Base-by-base conservation (phyloP, 1,139 yeast species). In the Hyphopichia fennica region DNA sequence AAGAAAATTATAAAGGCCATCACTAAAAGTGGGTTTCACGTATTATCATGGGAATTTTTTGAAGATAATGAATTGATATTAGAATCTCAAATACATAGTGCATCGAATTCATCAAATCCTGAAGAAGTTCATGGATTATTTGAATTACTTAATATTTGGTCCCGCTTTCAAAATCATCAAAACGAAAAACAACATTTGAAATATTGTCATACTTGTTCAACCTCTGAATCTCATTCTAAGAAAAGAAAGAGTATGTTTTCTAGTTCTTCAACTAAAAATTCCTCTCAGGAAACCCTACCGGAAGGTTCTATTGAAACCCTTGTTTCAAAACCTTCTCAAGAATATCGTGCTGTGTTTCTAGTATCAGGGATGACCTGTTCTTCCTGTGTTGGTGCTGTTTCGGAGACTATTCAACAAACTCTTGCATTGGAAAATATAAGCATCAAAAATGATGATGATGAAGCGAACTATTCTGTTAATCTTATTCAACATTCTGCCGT, bases 331-430 rank as follows among this genome's bases (percentile, higher is more conserved):
- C 51, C 57, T 0, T 53, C 49, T 11, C 56, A 55, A 19, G 75
- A 69, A 41, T 69, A 49, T 42, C 51, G 76, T 40, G 89, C 85
- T 0, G 74, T 79, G 1, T 75, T 79, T 43, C 64, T 81, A 5
- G 67, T 84, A 38, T 72, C 75, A 5, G 89, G 87, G 1, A 82
- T 84, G 88, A 74, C 87, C 1, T 82, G 89, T 54, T 75, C 84
- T 2, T 65, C 84, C 2, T 83, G 89, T 57, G 72, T 75, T 1
- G 62, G 65, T 16, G 52, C 79, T 0, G 75, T 84, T 2, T 63
- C 74, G 2, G 67, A 66, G 8, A 69, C 72, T 0, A 69, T 83
- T n/a, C 55, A 58, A 13, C 61, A 57, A 1, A 58, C 64, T 2
- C 52, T 78, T n/a, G 41, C 35, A 1, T 13, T 10, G 15, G 50